Percentiles rank a stretch among this genome's conserved stretches.
phyloP scores from a whole-genome alignment of 83 land plant genomes.

The Thuja plicata region DNA sequence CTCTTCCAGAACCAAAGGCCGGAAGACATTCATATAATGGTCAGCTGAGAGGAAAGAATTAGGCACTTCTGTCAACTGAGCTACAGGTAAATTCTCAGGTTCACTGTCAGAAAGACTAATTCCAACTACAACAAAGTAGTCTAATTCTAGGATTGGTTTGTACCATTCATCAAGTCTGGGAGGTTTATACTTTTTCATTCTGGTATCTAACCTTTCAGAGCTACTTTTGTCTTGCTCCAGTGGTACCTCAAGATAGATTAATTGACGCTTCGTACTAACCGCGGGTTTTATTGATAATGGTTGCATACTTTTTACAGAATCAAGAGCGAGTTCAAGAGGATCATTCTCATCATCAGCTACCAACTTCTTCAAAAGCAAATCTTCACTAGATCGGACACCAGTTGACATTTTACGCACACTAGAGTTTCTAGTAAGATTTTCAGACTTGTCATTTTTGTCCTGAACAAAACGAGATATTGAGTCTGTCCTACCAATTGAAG shows the following conservation, averaged over 20 bases:
- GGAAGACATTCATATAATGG: slow-evolving; percentile 77
- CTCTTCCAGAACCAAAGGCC: slow-evolving; percentile 94
- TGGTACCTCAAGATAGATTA: slow-evolving; percentile 73
- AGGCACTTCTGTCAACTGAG: slow-evolving; percentile 69
- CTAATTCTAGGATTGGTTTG: slow-evolving; percentile 68
- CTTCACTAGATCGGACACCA: slow-evolving; percentile 6
- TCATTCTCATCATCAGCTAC: slow-evolving; percentile 37
- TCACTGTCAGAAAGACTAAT: slow-evolving; percentile 36
- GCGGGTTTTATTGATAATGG: slow-evolving; percentile 20
- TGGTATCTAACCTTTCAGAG: slow-evolving; percentile 28
- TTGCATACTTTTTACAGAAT: slow-evolving; percentile 16
- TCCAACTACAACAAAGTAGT: slow-evolving; percentile 77
- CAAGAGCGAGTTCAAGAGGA: slow-evolving; percentile 41
- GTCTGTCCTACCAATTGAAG: background rate
- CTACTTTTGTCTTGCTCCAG: slow-evolving; percentile 25
- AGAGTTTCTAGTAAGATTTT: background rate
- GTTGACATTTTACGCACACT: background rate
- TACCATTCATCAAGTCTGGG: slow-evolving; percentile 92
- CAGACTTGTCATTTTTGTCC: background rate
- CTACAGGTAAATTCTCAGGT: slow-evolving; percentile 24
- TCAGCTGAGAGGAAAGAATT: slow-evolving; percentile 57
- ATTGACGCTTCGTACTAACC: slow-evolving; percentile 49
- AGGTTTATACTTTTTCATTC: slow-evolving; percentile 51
- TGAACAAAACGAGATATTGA: background rate
- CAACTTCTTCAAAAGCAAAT: slow-evolving; percentile 31